These are phyloP conservation scores for Sporobolomyces phaffii DNA, from an alignment of 768 basidiomycete species.

Conservation along the genomic window DNA sequence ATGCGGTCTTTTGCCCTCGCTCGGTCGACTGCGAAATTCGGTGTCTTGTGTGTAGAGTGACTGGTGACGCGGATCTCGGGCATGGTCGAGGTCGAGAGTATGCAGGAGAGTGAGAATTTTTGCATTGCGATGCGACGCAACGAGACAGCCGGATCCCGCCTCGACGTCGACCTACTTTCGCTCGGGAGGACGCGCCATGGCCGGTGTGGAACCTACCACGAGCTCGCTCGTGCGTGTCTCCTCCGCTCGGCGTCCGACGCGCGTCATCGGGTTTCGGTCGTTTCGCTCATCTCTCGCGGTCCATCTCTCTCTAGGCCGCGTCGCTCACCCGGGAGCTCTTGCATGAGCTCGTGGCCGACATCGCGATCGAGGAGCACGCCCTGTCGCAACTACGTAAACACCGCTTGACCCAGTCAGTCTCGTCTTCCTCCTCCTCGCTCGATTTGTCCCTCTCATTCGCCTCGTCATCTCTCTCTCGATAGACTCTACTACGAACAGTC, in stretches of 20 bases:
- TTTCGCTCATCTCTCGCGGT: too few species aligned
- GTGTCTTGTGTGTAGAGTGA: too few species aligned
- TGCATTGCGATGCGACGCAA: too few species aligned
- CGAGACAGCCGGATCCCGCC: neutral
- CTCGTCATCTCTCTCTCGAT: neutral
- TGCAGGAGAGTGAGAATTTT: too few species aligned
- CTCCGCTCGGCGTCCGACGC: too few species aligned
- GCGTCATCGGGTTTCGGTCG: too few species aligned
- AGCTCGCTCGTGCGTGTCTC: neutral
- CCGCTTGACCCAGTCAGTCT: neutral
- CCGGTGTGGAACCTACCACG: neutral
- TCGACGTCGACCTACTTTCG: neutral
- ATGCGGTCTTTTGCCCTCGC: too few species aligned
- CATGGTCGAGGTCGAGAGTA: too few species aligned
- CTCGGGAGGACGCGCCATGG: neutral
- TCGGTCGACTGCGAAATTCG: too few species aligned
- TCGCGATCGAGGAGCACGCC: slow-evolving; percentile 27
- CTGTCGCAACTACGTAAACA: neutral
- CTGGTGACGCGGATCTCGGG: too few species aligned
- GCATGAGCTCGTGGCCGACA: slow-evolving; percentile 20
- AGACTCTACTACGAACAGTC: neutral
- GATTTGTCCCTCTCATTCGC: neutral
- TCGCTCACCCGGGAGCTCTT: slow-evolving; percentile 14
- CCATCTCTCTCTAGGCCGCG: neutral
- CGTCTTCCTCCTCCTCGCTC: neutral